Evolutionary conservation across 805 yeast species (phyloP).

Genomic region (Candida berthetii): DNA sequence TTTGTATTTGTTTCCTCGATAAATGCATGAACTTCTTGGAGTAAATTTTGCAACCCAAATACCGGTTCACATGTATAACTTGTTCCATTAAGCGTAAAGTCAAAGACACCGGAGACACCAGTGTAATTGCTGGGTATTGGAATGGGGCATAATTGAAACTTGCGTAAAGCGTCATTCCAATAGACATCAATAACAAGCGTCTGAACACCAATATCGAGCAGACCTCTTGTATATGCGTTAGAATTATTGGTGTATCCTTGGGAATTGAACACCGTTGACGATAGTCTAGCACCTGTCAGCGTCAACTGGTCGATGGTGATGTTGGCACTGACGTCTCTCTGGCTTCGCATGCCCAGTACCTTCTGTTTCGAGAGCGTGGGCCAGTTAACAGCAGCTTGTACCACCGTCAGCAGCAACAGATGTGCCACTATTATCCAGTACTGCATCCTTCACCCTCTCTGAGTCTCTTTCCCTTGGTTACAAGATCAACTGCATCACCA

Average conservation of each 20-base stretch:
- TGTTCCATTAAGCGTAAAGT: constrained; percentile 9
- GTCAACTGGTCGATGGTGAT: constrained; percentile 32
- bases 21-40: constrained; percentile 25
- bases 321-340: constrained; percentile 39
- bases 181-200: constrained; percentile 48
- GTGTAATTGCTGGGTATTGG: constrained; percentile 25
- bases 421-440: no score
- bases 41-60: constrained; percentile 19
- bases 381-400: constrained; percentile 19
- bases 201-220: constrained; percentile 40
- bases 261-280: constrained; percentile 23
- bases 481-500: no score
- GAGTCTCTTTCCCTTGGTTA: no score
- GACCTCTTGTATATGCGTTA: constrained; percentile 16
- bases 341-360: constrained; percentile 34
- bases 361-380: constrained; percentile 23
- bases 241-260: constrained; percentile 26
- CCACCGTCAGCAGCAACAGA: neutral
- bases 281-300: constrained; percentile 32
- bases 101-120: constrained; percentile 1
- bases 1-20: constrained; percentile 36
- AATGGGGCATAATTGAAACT: constrained; percentile 57
- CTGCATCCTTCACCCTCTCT: no score
- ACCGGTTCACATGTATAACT: constrained; percentile 17
- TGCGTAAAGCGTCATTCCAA: constrained; percentile 38